Evolutionary conservation across 208 protist genomes (phyloP).

Genomic region (Angomonas deanei): DNA sequence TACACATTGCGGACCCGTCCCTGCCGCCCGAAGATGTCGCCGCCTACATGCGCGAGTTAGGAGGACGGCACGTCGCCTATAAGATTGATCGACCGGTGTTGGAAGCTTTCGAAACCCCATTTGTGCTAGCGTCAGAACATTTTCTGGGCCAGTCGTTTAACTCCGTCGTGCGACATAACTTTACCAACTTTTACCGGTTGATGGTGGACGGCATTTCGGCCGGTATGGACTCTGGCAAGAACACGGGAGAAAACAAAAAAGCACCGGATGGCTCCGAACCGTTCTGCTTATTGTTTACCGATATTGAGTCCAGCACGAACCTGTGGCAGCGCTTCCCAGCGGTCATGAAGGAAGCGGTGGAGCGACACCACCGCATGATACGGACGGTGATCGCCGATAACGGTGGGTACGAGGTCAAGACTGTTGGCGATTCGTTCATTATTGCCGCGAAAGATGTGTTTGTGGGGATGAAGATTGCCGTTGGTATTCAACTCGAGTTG

Average conservation of each 20-base stretch:
- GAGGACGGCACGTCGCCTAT: constrained; percentile 42
- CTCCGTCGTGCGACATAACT: constrained; percentile 40
- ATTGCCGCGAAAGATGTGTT: constrained; percentile 60
- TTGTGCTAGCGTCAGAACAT: constrained; percentile 52
- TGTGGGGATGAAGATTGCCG: constrained; percentile 59
- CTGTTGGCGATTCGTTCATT: constrained; percentile 77
- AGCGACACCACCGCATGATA: constrained; percentile 63
- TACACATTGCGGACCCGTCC: constrained; percentile 38
- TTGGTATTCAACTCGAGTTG: constrained; percentile 65
- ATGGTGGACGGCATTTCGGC: constrained; percentile 37
- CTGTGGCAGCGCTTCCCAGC: constrained; percentile 60
- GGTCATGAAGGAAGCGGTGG: constrained; percentile 49
- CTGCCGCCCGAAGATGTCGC: constrained; percentile 21
- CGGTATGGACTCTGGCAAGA: constrained; percentile 35
- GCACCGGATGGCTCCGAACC: background rate
- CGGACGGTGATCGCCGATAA: constrained; percentile 57
- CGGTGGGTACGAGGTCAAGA: constrained; percentile 80
- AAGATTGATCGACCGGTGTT: constrained; percentile 38
- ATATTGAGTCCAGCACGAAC: constrained; percentile 69
- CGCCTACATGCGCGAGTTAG: constrained; percentile 48
- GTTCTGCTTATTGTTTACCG: constrained; percentile 68
- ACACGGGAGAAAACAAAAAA: constrained; percentile 26
- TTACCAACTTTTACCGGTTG: constrained; percentile 29
- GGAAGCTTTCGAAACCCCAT: constrained; percentile 35
- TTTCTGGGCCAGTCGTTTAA: constrained; percentile 63